Base-by-base conservation (phyloP, 2,329 filamentous ascomycete species). In the Cephalotrichum gorgonifer region DNA sequence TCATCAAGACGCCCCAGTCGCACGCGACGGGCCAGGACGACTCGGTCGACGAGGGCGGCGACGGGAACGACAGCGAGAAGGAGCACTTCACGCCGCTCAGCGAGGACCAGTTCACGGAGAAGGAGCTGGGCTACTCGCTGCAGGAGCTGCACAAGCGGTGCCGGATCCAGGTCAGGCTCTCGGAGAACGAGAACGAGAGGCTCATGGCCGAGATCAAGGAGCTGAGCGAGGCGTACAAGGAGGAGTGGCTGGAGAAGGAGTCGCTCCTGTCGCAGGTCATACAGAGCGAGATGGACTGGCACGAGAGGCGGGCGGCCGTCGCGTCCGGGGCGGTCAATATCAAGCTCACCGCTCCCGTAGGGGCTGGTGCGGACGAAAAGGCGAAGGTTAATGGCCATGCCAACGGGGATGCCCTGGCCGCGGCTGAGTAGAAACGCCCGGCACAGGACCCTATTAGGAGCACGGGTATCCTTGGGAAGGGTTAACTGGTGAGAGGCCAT, bases 231-330 rank as follows among this genome's bases (percentile, higher is more conserved):
- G 58, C 73, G 12, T 82, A 85, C 63, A 79, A 79, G 61, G 74
- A 80, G 53, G 85, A 88, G 60, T 93, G 87, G 87, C 69, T 80
- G 14, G 81, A 86, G 64, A 91, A 91, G 64, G 86, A 93, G 64
- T 74, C 87, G 27, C 64, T 91, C 17, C 65, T 93, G n/a, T 79
- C 87, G 50, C 86, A 88, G 59, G 75, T 85, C 28, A 74, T 88
- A 4, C 41, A 44, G 25, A 20, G 71, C 57, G 86, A 91, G 62
- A 72, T 78, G 30, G 79, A 83, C 61, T 81, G 83, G 68, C 78
- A 81, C 56, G 69, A 74, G 50, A 71, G 79, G 47, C 73, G 79
- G 38, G 67, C 74, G 56, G 71, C 72, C 4, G 75, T 83, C 5
- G 65, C 81, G 22, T 68, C 67, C 2, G 72, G 71, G 9, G 64